Evolutionary conservation across 176 grass and related monocot species (phyloP).

Genomic region (Neostapfia colusana): DNA sequence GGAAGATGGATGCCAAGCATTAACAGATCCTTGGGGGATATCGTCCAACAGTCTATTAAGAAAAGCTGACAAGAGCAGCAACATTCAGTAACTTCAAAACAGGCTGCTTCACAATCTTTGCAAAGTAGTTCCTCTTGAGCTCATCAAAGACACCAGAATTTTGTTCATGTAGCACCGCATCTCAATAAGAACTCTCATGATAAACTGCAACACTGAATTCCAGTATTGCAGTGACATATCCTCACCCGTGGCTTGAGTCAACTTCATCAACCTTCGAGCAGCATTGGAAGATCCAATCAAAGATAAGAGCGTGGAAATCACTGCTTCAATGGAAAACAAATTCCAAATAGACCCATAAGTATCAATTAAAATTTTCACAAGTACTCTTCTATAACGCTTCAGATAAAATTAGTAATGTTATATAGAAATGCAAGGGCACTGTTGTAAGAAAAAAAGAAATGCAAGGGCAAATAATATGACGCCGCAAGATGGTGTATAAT

Average conservation of each 20-base stretch:
- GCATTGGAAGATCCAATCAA: slow-evolving; percentile 11
- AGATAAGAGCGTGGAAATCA: slow-evolving; percentile 1
- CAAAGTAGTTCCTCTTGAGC: slow-evolving; percentile 24
- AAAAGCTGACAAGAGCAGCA: neutral
- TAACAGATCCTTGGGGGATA: neutral
- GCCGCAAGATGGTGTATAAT: neutral
- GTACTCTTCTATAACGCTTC: neutral
- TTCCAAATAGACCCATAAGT: neutral
- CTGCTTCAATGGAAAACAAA: slow-evolving; percentile 13
- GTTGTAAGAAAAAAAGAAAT: neutral
- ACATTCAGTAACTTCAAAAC: slow-evolving; percentile 21
- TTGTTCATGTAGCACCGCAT: slow-evolving; percentile 20
- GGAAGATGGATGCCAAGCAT: neutral
- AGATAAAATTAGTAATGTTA: neutral
- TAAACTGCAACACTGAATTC: slow-evolving; percentile 16
- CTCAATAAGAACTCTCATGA: slow-evolving; percentile 24
- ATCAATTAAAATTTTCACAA: neutral
- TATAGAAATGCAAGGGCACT: neutral
- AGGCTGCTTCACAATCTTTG: slow-evolving; percentile 10
- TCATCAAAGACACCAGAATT: slow-evolving; percentile 29
- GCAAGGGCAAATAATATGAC: neutral
- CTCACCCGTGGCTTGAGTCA: neutral
- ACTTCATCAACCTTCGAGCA: slow-evolving; percentile 3
- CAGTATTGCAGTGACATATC: slow-evolving; percentile 12
- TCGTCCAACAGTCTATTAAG: slow-evolving; percentile 11